Evolutionary conservation across 225 moss, liverwort and hornwort genomes (phyloP).

Genomic region (Asterella californica): DNA sequence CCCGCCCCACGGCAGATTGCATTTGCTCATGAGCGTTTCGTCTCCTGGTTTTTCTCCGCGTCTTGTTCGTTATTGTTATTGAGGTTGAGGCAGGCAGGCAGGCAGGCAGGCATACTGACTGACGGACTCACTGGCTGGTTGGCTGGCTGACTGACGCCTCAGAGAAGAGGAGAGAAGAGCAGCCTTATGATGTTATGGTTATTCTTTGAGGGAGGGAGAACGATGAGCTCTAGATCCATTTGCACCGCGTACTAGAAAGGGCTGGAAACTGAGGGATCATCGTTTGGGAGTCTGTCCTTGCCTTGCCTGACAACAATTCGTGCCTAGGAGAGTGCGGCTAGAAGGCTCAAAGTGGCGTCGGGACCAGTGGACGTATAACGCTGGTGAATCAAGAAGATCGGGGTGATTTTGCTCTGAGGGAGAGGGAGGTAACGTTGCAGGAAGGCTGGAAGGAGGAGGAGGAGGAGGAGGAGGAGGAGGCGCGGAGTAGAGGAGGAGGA

Average conservation of each 20-base stretch:
- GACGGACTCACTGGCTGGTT: neutral
- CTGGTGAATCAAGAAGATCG: conserved; percentile 1
- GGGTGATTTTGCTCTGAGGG: neutral
- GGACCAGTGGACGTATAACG: neutral
- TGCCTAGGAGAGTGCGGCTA: neutral
- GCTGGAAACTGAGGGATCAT: neutral
- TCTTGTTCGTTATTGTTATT: neutral
- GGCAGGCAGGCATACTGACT: neutral
- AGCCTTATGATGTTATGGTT: neutral
- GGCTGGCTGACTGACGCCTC: neutral
- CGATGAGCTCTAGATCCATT: conserved; percentile 2
- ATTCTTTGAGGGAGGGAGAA: neutral
- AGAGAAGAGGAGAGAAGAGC: neutral
- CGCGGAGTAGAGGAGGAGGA: conserved; percentile 39
- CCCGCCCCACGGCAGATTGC: neutral
- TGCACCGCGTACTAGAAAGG: neutral
- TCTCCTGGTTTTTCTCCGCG: neutral
- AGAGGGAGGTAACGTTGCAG: neutral
- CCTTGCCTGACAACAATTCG: neutral
- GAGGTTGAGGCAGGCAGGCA: neutral
- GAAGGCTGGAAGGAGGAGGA: conserved; percentile 34
- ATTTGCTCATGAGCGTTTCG: neutral
- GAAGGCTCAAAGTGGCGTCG: neutral
- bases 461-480: conserved; percentile 27
- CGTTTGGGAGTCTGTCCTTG: neutral